Base-by-base conservation (phyloP, 169 alveolate genomes). In the Plasmodium sp. region DNA sequence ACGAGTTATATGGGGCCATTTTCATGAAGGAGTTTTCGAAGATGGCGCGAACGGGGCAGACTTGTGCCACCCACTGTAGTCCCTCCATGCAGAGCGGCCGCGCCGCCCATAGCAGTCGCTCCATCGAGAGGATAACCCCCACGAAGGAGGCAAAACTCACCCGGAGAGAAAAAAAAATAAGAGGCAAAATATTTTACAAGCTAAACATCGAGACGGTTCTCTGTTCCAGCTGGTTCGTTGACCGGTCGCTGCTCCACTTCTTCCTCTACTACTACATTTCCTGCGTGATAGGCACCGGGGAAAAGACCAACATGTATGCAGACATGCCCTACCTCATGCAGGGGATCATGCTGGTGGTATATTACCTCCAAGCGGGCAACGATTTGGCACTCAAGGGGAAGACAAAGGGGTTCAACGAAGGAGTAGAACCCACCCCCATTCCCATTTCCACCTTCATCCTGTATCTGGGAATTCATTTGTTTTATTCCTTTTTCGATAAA, bases 341-440 rank as follows among this genome's bases (percentile, higher is more conserved):
- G 83, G 95, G 92, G 16, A 82, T 92, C 22, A 45, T 92, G 14
- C 75, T 92, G n/a, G 62, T 82, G 16, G 62, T 67, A 2, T 51
- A 92, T 82, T 92, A 92, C 77, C 77, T 92, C n/a, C 92, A 81
- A 51, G 51, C 92, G 1, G 95, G 95, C n/a, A 92, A 92, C 75
- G 95, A 92, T 81, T 33, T 92, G 72, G 82, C 95, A 10, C 74
- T 83, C 43, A 75, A 92, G 33, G 58, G 36, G n/a, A 81, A 72
- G 75, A 85, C 80, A 75, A 27, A 90, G 7, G 27, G 18, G 9
- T 92, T 81, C 77, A 18, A 43, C 16, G 80, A 72, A 7, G 95
- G 86, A 27, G 22, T 31, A n/a, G 95, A 92, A 82, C n/a, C 92
- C 9, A 92, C 95, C 0, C 83, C 83, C 48, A 82, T 92, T 27